Evolutionary conservation across 176 grass and related monocot species (phyloP), one percentile per base, ranked within the genome.

Genomic region (Lolium rigidum): DNA sequence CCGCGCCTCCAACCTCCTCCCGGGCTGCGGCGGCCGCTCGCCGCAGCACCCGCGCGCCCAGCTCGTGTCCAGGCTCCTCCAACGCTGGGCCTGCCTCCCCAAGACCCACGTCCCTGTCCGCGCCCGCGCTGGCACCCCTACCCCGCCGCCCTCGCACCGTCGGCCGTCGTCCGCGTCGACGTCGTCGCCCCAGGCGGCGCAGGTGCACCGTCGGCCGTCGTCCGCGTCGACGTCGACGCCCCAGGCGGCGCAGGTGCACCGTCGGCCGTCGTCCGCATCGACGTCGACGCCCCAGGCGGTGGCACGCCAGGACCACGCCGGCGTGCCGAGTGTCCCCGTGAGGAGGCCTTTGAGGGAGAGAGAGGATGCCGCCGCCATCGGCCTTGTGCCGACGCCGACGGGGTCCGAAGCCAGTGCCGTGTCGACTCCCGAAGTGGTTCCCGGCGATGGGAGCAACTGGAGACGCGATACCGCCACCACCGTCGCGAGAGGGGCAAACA

Each of bases 321-420:
- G 26, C 56, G 25, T 60, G 26, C 24, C 8, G 74, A 60, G 49
- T 79, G 66, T 73, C 65, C 38, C 82, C 25, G 68, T 61, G 74
- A 76, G 64, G 88, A 92, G 82, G 85, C 87, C 93, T 82, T 92
- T 81, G 93, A 90, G 87, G 93, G 90, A 90, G 88, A 92, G 73
- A 80, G 90, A 62, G 80, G 62, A 78, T 41, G 60, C 59, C 54
- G 79, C 74, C 65, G 52, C 74, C 26, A 9, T n/a, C 16, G 18
- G 16, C 17, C 25, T 17, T 49, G 44, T 47, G 43, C 70, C 16
- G 22, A 59, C 86, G 71, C 58, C 26, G 5, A 56, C 79, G 25
- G 83, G 10, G 28, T 46, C 74, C 60, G 21, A 83, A 85, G 17
- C 61, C 24, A 37, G 35, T 50, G 78, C 78, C 22, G 69, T 79